These are phyloP conservation scores for Zalaria sp. DNA, from an alignment of 2,329 filamentous ascomycete genomes.

Conservation along the genomic window DNA sequence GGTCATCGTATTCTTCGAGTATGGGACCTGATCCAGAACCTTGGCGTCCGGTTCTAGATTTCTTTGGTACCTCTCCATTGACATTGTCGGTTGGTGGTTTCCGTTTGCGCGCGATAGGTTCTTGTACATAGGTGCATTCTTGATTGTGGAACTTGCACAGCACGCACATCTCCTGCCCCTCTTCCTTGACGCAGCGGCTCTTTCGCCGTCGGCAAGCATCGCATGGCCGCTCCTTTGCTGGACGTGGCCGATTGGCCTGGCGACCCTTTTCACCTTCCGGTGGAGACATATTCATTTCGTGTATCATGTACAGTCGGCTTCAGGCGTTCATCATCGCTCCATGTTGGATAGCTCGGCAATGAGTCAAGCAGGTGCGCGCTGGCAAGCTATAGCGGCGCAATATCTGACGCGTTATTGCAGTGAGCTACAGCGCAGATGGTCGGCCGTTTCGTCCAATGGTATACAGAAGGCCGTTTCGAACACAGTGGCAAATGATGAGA, in stretches of 20 bases:
- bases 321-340: too few relatives aligned
- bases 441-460: background rate
- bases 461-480: background rate
- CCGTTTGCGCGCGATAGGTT: conserved; percentile 5
- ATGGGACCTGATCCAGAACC: conserved; percentile 16
- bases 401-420: too few relatives aligned
- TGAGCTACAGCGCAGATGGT: background rate
- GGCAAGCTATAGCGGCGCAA: too few relatives aligned
- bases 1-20: conserved; percentile 57
- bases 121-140: conserved; percentile 63
- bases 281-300: too few relatives aligned
- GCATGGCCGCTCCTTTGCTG: conserved; percentile 5
- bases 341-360: too few relatives aligned
- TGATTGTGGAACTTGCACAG: conserved; percentile 51
- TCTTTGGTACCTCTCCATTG: too few relatives aligned
- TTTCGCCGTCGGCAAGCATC: conserved; percentile 11
- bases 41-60: too few relatives aligned
- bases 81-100: background rate
- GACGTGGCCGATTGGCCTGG: background rate
- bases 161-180: conserved; percentile 10
- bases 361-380: too few relatives aligned
- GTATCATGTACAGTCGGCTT: too few relatives aligned
- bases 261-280: too few relatives aligned
- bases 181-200: conserved; percentile 13
- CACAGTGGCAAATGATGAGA: background rate